phyloP scores from a whole-genome alignment of 2,329 filamentous ascomycete genomes.

The Aspergillus sp. region DNA sequence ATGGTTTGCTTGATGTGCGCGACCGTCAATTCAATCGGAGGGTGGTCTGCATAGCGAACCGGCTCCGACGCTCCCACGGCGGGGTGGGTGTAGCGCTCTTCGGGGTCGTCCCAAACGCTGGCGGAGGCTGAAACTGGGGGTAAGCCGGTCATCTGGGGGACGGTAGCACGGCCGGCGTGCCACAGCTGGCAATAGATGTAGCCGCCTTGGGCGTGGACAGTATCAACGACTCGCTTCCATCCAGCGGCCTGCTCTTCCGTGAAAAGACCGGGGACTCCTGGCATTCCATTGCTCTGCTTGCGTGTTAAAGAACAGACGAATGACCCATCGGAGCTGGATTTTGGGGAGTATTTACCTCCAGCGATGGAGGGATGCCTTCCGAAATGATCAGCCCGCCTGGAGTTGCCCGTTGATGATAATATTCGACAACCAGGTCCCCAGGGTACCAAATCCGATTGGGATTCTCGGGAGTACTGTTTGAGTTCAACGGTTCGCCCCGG shows the following conservation, averaged over 20 bases:
- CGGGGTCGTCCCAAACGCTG: conserved; percentile 49
- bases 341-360: conserved; percentile 38
- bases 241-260: conserved; percentile 46
- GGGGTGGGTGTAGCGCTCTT: conserved; percentile 45
- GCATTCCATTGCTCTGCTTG: conserved; percentile 41
- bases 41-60: conserved; percentile 46
- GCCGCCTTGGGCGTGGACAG: conserved; percentile 54
- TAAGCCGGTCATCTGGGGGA: conserved; percentile 43
- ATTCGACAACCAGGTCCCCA: conserved; percentile 44
- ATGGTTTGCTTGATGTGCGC: conserved; percentile 50
- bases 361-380: conserved; percentile 40
- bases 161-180: conserved; percentile 53
- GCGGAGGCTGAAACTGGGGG: conserved; percentile 44
- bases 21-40: conserved; percentile 48
- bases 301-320: not conserved
- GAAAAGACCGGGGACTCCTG: conserved; percentile 38
- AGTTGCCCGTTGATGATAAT: conserved; percentile 44
- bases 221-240: conserved; percentile 55
- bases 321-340: not conserved
- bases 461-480: conserved; percentile 47
- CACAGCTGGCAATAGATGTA: conserved; percentile 46
- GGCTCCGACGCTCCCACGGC: conserved; percentile 38
- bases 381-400: conserved; percentile 41
- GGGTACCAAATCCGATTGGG: conserved; percentile 54
- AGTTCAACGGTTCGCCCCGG: conserved; percentile 50